Percentiles rank a stretch among this genome's conserved stretches.
Conservation (phyloP, 192 early-diverging fungal species). For the Backusella circina region DNA sequence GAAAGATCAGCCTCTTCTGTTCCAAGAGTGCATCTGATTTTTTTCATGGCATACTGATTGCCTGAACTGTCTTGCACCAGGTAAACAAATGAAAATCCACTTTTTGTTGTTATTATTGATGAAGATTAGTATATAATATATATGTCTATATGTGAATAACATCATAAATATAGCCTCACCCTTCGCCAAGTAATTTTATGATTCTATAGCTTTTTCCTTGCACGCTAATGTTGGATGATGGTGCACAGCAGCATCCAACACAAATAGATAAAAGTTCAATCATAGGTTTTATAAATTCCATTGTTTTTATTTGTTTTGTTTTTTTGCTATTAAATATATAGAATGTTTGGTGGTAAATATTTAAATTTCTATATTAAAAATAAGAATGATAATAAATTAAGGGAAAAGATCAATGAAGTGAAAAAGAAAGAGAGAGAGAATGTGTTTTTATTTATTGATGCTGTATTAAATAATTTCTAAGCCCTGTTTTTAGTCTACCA, state of each 20-base stretch:
- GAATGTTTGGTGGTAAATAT: background rate
- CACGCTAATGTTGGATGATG: constrained; percentile 42
- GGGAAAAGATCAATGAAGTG: background rate
- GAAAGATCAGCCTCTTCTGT: constrained; percentile 56
- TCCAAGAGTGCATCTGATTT: constrained; percentile 58
- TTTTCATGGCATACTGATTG: constrained; percentile 58
- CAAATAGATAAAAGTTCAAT: background rate
- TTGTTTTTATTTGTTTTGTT: background rate
- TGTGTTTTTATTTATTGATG: background rate
- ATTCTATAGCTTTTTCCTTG: constrained; percentile 54
- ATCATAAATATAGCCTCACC: too few relatives aligned
- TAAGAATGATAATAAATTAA: background rate
- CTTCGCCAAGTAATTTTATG: constrained; percentile 62
- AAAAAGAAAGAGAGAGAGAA: background rate
- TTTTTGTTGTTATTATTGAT: constrained; percentile 9
- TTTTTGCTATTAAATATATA: background rate
- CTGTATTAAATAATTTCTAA: background rate
- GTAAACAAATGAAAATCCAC: constrained; percentile 70
- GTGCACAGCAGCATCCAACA: background rate
- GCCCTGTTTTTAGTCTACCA: background rate
- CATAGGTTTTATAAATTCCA: background rate
- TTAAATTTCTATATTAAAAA: background rate
- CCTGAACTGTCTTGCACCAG: constrained; percentile 50
- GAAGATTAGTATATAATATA: background rate
- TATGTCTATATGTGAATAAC: background rate